Evolutionary conservation across 495 filamentous ascomycete species (phyloP), one percentile per base, ranked within the genome.

Genomic region (Aspergillus panamensis): DNA sequence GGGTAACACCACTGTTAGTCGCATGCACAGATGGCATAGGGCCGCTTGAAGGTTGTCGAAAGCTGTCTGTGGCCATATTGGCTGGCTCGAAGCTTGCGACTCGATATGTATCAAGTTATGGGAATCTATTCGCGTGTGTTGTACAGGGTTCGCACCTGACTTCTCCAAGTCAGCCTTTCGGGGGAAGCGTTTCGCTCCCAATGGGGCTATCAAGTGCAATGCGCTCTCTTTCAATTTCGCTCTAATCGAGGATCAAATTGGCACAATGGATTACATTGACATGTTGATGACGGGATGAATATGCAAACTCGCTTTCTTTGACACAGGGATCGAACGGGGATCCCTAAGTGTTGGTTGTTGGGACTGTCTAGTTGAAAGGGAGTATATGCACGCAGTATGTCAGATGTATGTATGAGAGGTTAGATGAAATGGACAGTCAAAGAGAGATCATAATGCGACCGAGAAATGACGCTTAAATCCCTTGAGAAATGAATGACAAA

Each of bases 11-110:
- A 77, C 69, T 78, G 66, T 58, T 73, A 69, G 44, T 74, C 59
- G 57, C 67, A 70, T 70, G 78, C 74, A 50, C 74, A 68, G 39
- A 77, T 61, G 19, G 78, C 80, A 20, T 80, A 70, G n/a, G 77
- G 75, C 32, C 80, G 68, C 59, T 58, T 45, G 43, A 32, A n/a
- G 56, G 53, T 14, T 17, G 47, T 30, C 14, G 57, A 35, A 39
- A 61, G 29, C 52, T 53, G 55, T 49, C 57, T 33, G 54, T 58
- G 16, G 57, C 56, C 65, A 62, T 66, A 8, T 1, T 39, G 39
- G 20, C 17, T 10, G 8, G 21, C 12, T 14, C 19, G 9, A 7
- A 1, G 5, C 6, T 30, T 20, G 16, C 35, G 39, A 33, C 29
- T 20, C 35, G 4, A 13, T 35, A 7, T 7, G 29, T 45, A 31